Base-by-base conservation (phyloP, 169 alveolate species). In the Toxoplasma gondii region DNA sequence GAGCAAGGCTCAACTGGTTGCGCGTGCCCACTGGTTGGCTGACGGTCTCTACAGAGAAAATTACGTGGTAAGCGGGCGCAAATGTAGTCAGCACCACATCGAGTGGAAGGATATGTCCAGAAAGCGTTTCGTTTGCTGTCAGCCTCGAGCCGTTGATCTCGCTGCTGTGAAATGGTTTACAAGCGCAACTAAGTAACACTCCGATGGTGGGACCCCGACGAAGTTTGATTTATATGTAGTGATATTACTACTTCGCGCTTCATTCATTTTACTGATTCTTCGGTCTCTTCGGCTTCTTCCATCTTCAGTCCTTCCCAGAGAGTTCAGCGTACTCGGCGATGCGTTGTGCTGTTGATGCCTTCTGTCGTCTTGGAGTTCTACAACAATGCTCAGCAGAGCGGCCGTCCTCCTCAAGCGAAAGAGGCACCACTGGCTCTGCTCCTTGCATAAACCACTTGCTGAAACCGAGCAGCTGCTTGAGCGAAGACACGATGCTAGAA, bases 11-110 rank as follows among this genome's bases (percentile, higher is more conserved):
- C 94, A 91, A 83, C 82, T 91, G 43, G 94, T 91, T 31, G 90
- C 94, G 4, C 83, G 94, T 31, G 91, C 91, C 7, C 94, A 91
- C 84, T 91, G 94, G 91, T 74, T 91, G 53, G 94, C 94, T 34
- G 94, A 91, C 87, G 94, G 87, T 38, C 91, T 91, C 38, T 82
- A 67, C 91, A 80, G 81, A 31, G 82, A 80, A 34, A 10, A 84
- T 34, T 78, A 69, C 80, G 49, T 91, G 5, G 94, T 91, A 49
- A 54, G 84, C 38, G 12, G 5, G 1, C 4, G 22, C 58, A 0
- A 5, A 17, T 5, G 58, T 49, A 49, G 58, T 49, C 58, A 49
- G 58, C 22, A 17, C 58, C 58, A 12, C 58, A 49, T 49, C 58
- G 58, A 12, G 58, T 49, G 58, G 0, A 49, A 0, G 58, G 22